Percentiles rank a stretch among this genome's conserved stretches.
These are phyloP conservation scores for Macroventuria anomochaeta DNA, from an alignment of 2,329 filamentous ascomycete genomes.

Conservation along the genomic window DNA sequence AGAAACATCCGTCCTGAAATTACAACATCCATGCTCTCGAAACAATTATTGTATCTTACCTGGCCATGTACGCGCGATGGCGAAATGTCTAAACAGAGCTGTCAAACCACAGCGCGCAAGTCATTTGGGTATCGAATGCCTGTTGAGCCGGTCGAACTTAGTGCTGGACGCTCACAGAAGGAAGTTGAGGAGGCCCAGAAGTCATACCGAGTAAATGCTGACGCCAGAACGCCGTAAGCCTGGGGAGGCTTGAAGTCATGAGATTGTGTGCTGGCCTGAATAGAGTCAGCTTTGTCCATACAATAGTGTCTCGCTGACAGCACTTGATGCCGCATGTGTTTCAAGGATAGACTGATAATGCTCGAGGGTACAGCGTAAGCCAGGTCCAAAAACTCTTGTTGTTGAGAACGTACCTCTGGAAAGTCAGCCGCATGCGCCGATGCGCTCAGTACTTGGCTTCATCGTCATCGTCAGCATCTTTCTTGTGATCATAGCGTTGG, in stretches of 20 bases:
- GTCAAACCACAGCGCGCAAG: background rate
- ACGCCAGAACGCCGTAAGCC: conserved; percentile 26
- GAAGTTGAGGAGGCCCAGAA: conserved; percentile 13
- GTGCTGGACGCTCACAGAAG: conserved; percentile 18
- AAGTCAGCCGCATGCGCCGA: background rate
- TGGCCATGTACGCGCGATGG: background rate
- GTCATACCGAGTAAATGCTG: conserved; percentile 35
- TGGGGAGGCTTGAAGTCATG: background rate
- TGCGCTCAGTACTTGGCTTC: conserved; percentile 22
- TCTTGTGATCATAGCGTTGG: conserved; percentile 77
- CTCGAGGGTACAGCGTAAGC: conserved; percentile 30
- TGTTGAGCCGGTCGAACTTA: conserved; percentile 30
- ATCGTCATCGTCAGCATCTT: conserved; percentile 36
- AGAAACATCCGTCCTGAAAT: no score
- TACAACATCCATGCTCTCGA: background rate
- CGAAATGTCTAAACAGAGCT: background rate
- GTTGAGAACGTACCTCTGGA: conserved; percentile 1
- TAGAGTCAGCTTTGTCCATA: background rate
- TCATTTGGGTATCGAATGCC: conserved; percentile 37
- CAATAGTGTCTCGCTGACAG: no score
- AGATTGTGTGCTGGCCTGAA: background rate
- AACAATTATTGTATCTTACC: background rate
- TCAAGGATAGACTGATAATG: background rate
- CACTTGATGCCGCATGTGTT: background rate
- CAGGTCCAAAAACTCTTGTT: conserved; percentile 11